These are phyloP conservation scores for Diphasiastrum complanatum DNA, from an alignment of 83 land plant species.

Conservation along the genomic window DNA sequence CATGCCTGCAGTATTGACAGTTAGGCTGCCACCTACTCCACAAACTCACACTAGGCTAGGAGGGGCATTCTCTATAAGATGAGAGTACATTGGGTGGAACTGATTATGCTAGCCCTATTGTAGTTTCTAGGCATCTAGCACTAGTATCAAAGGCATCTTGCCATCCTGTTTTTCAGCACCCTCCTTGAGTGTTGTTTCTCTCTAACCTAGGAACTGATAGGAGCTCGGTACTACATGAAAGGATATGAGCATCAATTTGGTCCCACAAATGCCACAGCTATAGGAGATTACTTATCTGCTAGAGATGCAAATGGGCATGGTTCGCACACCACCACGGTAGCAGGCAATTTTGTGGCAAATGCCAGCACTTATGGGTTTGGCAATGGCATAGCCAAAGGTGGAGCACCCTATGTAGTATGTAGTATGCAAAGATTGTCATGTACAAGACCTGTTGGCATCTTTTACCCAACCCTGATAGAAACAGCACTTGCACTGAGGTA, in stretches of 20 bases:
- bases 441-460: conserved; percentile 69
- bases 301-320: conserved; percentile 78
- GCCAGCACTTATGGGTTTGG: conserved; percentile 53
- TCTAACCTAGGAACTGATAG: conserved; percentile 47
- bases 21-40: too few species aligned
- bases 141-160: too few species aligned
- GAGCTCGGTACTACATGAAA: conserved; percentile 55
- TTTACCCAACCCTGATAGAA: too few species aligned
- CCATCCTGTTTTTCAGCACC: too few species aligned
- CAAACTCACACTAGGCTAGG: too few species aligned
- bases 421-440: conserved; percentile 62
- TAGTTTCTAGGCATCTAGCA: too few species aligned
- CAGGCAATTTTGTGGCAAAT: conserved; percentile 49
- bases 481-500: conserved; percentile 54
- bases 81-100: too few species aligned
- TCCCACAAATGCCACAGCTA: background rate
- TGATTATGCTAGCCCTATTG: too few species aligned
- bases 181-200: too few species aligned
- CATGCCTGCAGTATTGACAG: too few species aligned
- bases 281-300: conserved; percentile 38
- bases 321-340: conserved; percentile 63
- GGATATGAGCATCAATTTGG: conserved; percentile 41
- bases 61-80: too few species aligned
- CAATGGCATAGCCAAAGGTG: conserved; percentile 59
- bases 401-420: conserved; percentile 71